Conservation (phyloP, 2,329 filamentous ascomycete genomes). For the Aspergillus ruber region DNA sequence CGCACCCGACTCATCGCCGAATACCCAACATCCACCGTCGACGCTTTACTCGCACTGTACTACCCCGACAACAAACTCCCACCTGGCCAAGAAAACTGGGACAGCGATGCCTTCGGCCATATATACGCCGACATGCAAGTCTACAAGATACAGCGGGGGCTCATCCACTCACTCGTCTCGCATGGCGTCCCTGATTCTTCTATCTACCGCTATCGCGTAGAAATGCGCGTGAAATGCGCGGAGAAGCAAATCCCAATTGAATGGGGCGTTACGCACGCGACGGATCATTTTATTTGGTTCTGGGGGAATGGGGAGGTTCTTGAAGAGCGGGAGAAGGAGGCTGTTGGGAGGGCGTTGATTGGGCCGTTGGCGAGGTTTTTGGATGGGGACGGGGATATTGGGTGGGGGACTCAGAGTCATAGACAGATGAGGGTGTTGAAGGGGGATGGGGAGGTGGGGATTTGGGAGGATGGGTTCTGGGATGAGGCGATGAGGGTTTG, state of each 20-base stretch:
- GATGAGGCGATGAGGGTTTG: conserved; percentile 45
- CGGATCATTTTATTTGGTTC: conserved; percentile 52
- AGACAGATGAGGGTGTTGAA: conserved; percentile 41
- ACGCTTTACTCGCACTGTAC: conserved; percentile 40
- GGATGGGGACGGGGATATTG: conserved; percentile 13
- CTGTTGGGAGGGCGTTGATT: conserved; percentile 28
- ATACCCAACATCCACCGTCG: conserved; percentile 42
- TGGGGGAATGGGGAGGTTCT: conserved; percentile 45
- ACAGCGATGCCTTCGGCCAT: conserved; percentile 44
- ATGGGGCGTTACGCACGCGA: conserved; percentile 51
- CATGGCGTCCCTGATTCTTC: conserved; percentile 38
- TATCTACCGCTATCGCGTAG: conserved; percentile 49
- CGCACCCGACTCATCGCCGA: conserved; percentile 46
- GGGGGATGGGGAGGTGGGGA: conserved; percentile 40
- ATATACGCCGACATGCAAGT: conserved; percentile 55
- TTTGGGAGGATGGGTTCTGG: conserved; percentile 43
- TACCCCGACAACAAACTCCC: conserved; percentile 39
- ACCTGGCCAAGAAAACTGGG: conserved; percentile 38
- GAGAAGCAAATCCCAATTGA: conserved; percentile 36
- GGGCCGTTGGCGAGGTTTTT: conserved; percentile 26
- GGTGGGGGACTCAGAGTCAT: conserved; percentile 21
- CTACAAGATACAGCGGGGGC: conserved; percentile 47
- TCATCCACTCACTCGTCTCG: conserved; percentile 40
- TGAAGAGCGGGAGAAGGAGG: conserved; percentile 38
- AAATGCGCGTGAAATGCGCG: conserved; percentile 47